Percentiles rank a stretch among this genome's conserved stretches.
Conservation (phyloP, 495 filamentous ascomycete genomes). For the Penicillium psychrofluorescens region DNA sequence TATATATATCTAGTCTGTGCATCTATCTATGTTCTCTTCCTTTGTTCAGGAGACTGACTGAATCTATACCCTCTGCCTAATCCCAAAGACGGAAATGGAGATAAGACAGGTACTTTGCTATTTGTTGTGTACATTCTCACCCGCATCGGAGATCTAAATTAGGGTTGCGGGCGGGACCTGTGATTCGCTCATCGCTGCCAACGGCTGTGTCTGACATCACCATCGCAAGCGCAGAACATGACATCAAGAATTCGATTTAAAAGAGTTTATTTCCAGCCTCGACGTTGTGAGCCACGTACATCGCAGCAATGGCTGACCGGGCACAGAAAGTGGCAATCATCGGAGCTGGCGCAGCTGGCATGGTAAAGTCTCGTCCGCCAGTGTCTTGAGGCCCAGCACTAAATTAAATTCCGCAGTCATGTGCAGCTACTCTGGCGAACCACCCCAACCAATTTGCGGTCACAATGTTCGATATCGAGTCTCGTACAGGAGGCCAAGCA, state of each 20-base stretch:
- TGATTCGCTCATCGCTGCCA: conserved; percentile 15
- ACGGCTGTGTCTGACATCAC: conserved; percentile 15
- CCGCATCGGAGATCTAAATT: too few relatives aligned
- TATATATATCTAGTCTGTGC: too few relatives aligned
- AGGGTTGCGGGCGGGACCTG: too few relatives aligned
- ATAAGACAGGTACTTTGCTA: too few relatives aligned
- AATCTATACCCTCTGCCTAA: too few relatives aligned
- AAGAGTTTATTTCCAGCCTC: background rate
- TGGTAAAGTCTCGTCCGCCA: conserved; percentile 24
- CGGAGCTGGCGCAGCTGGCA: conserved; percentile 59
- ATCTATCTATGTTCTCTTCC: too few relatives aligned
- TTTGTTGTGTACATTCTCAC: too few relatives aligned
- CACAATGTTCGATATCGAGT: conserved; percentile 61
- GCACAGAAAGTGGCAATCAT: conserved; percentile 47
- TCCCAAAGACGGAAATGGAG: too few relatives aligned
- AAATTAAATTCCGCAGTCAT: conserved; percentile 47
- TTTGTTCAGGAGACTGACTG: too few relatives aligned
- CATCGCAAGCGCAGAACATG: background rate
- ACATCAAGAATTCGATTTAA: background rate
- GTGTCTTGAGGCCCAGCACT: conserved; percentile 2
- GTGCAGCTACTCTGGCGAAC: conserved; percentile 64
- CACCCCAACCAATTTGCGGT: conserved; percentile 69
- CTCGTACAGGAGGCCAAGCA: conserved; percentile 73
- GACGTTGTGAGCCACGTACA: too few relatives aligned
- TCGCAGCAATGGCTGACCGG: conserved; percentile 1